Evolutionary conservation across 2,329 filamentous ascomycete species (phyloP).

Genomic region (Pleoardoris graminearum): DNA sequence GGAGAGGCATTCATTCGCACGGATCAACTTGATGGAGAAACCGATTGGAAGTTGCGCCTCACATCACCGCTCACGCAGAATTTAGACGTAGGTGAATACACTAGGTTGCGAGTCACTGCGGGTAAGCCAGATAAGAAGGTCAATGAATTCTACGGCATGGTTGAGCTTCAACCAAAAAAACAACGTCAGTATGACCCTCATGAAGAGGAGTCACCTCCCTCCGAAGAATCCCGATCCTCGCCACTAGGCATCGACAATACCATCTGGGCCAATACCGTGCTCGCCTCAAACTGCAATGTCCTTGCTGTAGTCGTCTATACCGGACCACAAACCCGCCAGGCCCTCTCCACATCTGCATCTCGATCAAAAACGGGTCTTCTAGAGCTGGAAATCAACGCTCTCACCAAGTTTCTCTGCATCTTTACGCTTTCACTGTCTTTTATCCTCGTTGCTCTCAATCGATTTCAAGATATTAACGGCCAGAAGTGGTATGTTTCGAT

Average conservation of each 20-base stretch:
- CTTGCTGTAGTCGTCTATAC: conserved; percentile 93
- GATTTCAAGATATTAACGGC: conserved; percentile 68
- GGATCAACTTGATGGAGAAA: conserved; percentile 96
- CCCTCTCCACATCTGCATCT: conserved; percentile 87
- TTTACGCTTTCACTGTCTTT: conserved; percentile 86
- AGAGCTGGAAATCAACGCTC: conserved; percentile 93
- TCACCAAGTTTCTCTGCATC: conserved; percentile 93
- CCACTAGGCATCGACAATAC: conserved; percentile 94
- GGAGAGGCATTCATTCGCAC: conserved; percentile 97
- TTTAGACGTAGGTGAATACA: conserved; percentile 72
- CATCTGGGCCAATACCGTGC: conserved; percentile 96
- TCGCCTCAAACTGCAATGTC: conserved; percentile 88
- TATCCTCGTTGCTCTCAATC: conserved; percentile 83
- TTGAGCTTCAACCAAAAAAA: conserved; percentile 69
- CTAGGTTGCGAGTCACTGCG: conserved; percentile 69
- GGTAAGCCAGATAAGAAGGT: conserved; percentile 92
- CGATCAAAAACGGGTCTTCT: conserved; percentile 91
- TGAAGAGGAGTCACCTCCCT: conserved; percentile 26
- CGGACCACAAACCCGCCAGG: conserved; percentile 89
- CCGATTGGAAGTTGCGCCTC: conserved; percentile 94
- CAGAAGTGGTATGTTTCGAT: conserved; percentile 93
- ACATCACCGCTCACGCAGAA: conserved; percentile 84
- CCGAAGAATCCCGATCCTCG: conserved; percentile 57
- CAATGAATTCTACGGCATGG: conserved; percentile 90
- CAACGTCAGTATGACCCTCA: conserved; percentile 53